These are phyloP conservation scores for Plantago elongata DNA, from an alignment of 257 asterid species.

Conservation along the genomic window DNA sequence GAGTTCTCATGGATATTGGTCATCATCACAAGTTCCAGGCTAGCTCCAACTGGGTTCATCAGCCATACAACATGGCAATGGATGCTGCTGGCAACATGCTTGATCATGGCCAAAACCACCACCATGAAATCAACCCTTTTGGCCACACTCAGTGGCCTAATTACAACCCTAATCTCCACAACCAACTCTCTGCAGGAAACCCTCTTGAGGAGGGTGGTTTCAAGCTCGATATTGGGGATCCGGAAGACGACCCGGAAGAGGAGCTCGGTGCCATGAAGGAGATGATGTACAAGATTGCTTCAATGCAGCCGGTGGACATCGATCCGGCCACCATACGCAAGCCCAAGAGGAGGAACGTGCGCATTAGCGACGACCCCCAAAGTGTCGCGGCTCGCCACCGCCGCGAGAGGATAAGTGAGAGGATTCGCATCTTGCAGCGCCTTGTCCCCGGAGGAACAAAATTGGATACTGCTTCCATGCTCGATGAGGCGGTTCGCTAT, in stretches of 20 bases:
- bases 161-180: constrained; percentile 9
- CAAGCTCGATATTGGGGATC: neutral
- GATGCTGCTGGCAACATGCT: constrained; percentile 18
- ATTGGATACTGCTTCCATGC: constrained; percentile 89
- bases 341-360: constrained; percentile 65
- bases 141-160: constrained; percentile 42
- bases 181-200: neutral
- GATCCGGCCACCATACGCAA: constrained; percentile 68
- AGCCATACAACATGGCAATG: constrained; percentile 27
- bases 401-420: constrained; percentile 84
- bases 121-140: constrained; percentile 15
- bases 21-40: constrained; percentile 30
- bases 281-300: constrained; percentile 89
- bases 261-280: constrained; percentile 82
- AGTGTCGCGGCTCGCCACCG: constrained; percentile 91
- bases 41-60: constrained; percentile 25
- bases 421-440: constrained; percentile 63
- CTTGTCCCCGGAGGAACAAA: constrained; percentile 88
- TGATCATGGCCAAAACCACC: constrained; percentile 10
- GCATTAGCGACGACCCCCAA: constrained; percentile 89
- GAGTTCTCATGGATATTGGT: constrained; percentile 38
- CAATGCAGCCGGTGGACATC: constrained; percentile 91
- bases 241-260: constrained; percentile 30
- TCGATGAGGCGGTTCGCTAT: constrained; percentile 84
- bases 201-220: neutral